These are phyloP conservation scores for Naganishia albida DNA, from an alignment of 1,284 basidiomycete species.

Conservation along the genomic window DNA sequence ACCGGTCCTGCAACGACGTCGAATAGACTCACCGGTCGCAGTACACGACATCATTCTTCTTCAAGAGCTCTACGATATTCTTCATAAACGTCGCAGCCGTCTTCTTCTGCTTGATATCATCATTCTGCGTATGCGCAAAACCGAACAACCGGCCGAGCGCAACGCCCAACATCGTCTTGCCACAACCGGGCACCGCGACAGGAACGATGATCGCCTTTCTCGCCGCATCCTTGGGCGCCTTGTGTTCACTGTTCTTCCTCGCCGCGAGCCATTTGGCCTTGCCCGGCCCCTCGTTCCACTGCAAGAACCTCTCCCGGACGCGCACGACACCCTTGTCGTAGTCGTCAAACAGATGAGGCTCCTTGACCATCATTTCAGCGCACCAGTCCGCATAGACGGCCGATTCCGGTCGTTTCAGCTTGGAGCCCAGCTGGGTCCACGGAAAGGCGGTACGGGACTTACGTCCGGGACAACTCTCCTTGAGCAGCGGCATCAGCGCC, in stretches of 20 bases:
- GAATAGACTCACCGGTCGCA: constrained; percentile 77
- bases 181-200: constrained; percentile 87
- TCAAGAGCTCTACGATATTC: constrained; percentile 68
- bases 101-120: constrained; percentile 82
- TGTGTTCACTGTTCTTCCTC: constrained; percentile 38
- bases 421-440: constrained; percentile 45
- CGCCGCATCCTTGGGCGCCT: constrained; percentile 40
- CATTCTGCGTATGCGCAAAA: constrained; percentile 87
- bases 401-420: constrained; percentile 52
- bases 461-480: constrained; percentile 29
- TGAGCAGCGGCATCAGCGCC: constrained; percentile 60
- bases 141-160: constrained; percentile 70
- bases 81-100: constrained; percentile 73
- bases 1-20: too few relatives aligned
- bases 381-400: constrained; percentile 55
- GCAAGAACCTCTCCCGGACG: constrained; percentile 76
- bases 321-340: constrained; percentile 76
- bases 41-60: constrained; percentile 68
- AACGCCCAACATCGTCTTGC: constrained; percentile 86
- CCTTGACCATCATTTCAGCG: constrained; percentile 63
- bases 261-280: constrained; percentile 44
- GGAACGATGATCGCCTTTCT: constrained; percentile 83
- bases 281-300: constrained; percentile 64
- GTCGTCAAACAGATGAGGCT: constrained; percentile 65
- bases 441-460: constrained; percentile 37